A percentile compares a stretch with the other conserved stretches of the same genome.
Evolutionary conservation across 164 flowering plant genomes (phyloP).

Genomic region (Dillenia turbinata): DNA sequence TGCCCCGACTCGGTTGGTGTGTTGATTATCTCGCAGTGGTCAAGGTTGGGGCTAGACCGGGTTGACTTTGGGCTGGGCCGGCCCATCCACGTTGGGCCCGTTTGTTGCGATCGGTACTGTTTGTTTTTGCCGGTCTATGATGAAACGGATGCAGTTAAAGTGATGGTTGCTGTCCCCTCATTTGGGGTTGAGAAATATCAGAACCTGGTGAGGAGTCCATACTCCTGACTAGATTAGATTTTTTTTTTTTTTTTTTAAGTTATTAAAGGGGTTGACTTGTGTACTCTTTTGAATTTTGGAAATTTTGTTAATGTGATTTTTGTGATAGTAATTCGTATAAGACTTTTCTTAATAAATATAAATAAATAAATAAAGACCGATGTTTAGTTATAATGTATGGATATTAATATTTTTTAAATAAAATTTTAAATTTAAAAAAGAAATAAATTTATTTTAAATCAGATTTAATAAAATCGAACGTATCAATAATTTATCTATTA

Average conservation of each 20-base stretch:
- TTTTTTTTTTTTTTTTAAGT: too few species aligned
- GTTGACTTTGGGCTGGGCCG: constrained; percentile 76
- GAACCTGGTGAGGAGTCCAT: constrained; percentile 22
- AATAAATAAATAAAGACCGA: too few species aligned
- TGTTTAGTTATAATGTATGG: too few species aligned
- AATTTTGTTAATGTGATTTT: too few species aligned
- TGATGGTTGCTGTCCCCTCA: constrained; percentile 60
- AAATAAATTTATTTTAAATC: too few species aligned
- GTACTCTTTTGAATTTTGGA: too few species aligned
- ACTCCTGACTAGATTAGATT: constrained; percentile 1
- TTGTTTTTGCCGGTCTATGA: constrained; percentile 47
- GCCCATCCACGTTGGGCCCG: constrained; percentile 54
- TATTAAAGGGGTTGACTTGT: neutral
- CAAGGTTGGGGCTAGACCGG: constrained; percentile 61
- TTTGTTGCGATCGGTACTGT: constrained; percentile 52
- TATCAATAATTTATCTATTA: too few species aligned
- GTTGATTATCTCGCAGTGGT: constrained; percentile 70
- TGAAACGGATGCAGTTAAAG: constrained; percentile 46
- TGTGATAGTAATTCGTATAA: too few species aligned
- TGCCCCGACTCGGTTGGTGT: constrained; percentile 63
- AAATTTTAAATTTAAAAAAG: too few species aligned
- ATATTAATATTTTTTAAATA: too few species aligned
- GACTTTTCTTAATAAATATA: too few species aligned
- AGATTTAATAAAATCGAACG: too few species aligned
- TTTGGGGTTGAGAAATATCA: constrained; percentile 39